phyloP scores from a whole-genome alignment of 441 rosid genomes.

The Sinapis alba region DNA sequence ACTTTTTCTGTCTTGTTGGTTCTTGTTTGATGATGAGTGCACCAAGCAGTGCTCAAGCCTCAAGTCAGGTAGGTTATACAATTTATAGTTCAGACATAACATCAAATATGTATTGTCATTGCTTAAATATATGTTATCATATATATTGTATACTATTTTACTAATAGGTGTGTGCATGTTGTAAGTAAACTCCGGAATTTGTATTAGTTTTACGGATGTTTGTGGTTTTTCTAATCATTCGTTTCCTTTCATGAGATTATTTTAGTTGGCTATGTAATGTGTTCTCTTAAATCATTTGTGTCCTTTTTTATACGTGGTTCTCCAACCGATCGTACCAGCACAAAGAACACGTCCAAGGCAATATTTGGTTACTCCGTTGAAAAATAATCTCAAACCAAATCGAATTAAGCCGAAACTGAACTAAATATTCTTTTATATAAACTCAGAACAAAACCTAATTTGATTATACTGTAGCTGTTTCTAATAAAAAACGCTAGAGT shows the following conservation, averaged over 20 bases:
- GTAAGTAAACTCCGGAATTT: constrained; percentile 24
- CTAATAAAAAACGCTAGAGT: too few relatives aligned
- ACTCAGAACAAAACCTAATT: neutral
- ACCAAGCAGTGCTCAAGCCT: constrained; percentile 16
- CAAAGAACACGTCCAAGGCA: neutral
- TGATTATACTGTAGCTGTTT: too few relatives aligned
- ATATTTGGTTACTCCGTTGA: neutral
- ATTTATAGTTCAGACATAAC: constrained; percentile 24
- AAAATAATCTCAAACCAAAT: neutral
- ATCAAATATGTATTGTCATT: constrained; percentile 26
- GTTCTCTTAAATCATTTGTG: neutral
- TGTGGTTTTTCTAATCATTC: neutral
- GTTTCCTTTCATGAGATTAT: neutral
- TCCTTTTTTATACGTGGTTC: neutral
- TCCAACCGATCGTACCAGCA: neutral
- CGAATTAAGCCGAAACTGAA: neutral
- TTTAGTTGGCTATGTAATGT: neutral
- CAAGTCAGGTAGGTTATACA: constrained; percentile 39
- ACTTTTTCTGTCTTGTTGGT: constrained; percentile 7
- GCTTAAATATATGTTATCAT: constrained; percentile 7
- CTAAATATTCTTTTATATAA: neutral
- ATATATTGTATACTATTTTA: constrained; percentile 10
- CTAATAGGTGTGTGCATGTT: constrained; percentile 37
- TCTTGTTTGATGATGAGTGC: constrained; percentile 32
- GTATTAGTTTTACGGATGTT: neutral